Conservation (phyloP, 1,284 basidiomycete genomes). For the Gymnopus androsaceus region DNA sequence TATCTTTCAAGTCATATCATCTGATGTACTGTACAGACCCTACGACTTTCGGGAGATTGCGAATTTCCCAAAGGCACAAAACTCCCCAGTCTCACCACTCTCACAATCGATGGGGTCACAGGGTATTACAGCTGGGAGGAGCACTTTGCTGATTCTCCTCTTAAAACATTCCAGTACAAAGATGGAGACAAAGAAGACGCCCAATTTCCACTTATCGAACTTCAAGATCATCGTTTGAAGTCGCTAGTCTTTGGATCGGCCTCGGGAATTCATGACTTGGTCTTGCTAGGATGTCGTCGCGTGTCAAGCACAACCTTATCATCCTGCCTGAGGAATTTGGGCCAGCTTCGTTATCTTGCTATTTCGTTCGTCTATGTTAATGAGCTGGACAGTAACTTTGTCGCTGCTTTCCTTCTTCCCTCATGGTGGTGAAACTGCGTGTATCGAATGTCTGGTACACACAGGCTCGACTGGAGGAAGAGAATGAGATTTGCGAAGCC, state of each 20-base stretch:
- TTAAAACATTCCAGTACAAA: conserved; percentile 38
- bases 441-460: conserved; percentile 38
- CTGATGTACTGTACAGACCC: conserved; percentile 25
- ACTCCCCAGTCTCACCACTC: conserved; percentile 32
- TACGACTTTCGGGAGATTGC: conserved; percentile 41
- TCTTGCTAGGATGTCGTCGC: conserved; percentile 38
- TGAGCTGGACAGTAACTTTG: conserved; percentile 38
- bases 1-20: conserved; percentile 34
- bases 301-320: conserved; percentile 34
- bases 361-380: conserved; percentile 38
- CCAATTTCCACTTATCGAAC: conserved; percentile 37
- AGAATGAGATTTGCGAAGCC: conserved; percentile 31
- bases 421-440: conserved; percentile 37
- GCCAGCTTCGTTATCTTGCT: conserved; percentile 38
- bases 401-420: conserved; percentile 28
- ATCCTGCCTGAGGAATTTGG: conserved; percentile 30
- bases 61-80: conserved; percentile 19
- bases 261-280: conserved; percentile 34
- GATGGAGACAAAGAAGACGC: conserved; percentile 34
- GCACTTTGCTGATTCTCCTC: conserved; percentile 27
- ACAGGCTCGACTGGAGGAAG: conserved; percentile 31
- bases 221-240: conserved; percentile 36
- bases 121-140: conserved; percentile 37
- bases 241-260: conserved; percentile 32
- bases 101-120: conserved; percentile 36